Evolutionary conservation across 2,329 filamentous ascomycete species (phyloP).

Genomic region (Aspergillus ochraceus): DNA sequence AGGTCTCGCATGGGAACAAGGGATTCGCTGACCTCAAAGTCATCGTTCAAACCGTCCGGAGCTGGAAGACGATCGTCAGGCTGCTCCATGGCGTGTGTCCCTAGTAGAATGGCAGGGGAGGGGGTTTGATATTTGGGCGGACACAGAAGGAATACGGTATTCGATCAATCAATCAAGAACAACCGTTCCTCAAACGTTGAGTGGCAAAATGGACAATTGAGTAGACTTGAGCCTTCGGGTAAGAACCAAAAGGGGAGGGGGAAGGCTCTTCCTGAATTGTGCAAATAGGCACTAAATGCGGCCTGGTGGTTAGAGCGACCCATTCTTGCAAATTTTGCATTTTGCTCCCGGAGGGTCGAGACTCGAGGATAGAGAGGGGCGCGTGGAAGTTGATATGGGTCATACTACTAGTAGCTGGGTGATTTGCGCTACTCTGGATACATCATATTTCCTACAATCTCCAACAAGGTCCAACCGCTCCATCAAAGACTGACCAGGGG

Average conservation of each 20-base stretch:
- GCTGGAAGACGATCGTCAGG: constrained; percentile 10
- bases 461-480: no score
- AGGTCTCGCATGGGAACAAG: constrained; percentile 55
- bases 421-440: no score
- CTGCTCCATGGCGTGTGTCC: constrained; percentile 12
- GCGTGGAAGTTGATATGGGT: no score
- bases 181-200: neutral
- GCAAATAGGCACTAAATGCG: neutral
- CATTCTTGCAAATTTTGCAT: neutral
- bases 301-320: neutral
- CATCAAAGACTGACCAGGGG: no score
- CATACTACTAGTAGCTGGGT: no score
- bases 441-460: no score
- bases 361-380: neutral
- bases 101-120: no score
- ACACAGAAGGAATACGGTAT: neutral
- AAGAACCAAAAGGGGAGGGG: neutral
- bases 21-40: constrained; percentile 53
- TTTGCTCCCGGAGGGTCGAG: neutral
- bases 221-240: neutral
- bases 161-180: neutral
- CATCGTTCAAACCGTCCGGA: constrained; percentile 26
- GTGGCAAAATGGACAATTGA: neutral
- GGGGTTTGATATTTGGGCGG: neutral
- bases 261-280: neutral